A percentile compares a stretch with the other conserved stretches of the same genome.
These are phyloP conservation scores for Cercophora samala DNA, from an alignment of 495 filamentous ascomycete genomes.

Conservation along the genomic window DNA sequence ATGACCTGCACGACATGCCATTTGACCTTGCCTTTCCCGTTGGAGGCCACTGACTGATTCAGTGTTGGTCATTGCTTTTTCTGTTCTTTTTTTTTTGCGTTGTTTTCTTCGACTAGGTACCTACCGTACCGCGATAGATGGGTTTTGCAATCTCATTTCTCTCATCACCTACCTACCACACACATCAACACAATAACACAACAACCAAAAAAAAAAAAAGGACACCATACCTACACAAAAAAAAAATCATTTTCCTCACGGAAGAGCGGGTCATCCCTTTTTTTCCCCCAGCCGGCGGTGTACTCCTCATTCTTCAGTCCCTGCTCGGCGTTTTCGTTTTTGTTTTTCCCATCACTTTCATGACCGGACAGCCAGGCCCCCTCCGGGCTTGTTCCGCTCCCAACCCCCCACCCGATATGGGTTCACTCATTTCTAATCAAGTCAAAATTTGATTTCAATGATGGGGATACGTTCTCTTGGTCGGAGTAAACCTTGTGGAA, in stretches of 20 bases:
- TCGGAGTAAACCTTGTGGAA: not conserved
- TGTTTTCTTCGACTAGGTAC: conserved; percentile 17
- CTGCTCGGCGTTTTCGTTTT: not conserved
- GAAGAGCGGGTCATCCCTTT: not conserved
- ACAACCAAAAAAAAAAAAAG: not conserved
- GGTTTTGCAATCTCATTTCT: conserved; percentile 1
- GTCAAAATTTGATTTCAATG: not conserved
- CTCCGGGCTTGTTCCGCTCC: not conserved
- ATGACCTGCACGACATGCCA: conserved; percentile 29
- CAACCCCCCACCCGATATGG: not conserved
- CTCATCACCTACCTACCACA: not conserved
- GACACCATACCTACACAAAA: not conserved
- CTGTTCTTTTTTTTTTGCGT: conserved; percentile 3
- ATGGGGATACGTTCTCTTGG: not conserved
- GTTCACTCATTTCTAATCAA: not conserved
- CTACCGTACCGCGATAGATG: conserved; percentile 9
- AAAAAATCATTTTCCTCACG: not conserved
- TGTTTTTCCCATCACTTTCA: not conserved
- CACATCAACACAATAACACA: not conserved
- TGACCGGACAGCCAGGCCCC: not conserved
- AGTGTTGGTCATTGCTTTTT: not conserved
- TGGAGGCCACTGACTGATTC: conserved; percentile 8
- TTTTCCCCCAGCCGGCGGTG: not conserved
- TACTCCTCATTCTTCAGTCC: not conserved
- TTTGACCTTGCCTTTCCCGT: conserved; percentile 33